Base-by-base conservation (phyloP, 2,329 filamentous ascomycete genomes). In the Fusarium pseudonygamai region DNA sequence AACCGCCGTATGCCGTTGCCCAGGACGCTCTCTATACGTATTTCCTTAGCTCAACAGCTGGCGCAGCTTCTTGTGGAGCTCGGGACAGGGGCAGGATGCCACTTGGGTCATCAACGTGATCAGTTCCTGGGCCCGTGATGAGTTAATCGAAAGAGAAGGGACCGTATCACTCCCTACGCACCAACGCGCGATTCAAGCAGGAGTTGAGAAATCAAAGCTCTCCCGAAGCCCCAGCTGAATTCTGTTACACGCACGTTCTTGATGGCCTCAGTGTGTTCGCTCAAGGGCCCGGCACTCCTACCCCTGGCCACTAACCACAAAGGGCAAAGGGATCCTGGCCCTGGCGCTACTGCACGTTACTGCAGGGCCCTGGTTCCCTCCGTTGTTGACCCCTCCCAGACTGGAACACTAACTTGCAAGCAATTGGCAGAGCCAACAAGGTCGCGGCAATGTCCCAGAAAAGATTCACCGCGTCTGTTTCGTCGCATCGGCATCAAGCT, bases 341-440 rank as follows among this genome's bases (percentile, higher is more conserved):
- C 71, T 66, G 43, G 56, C 67, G 53, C 60, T 66, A 70, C 67
- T 70, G 60, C 66, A 64, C 36, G 61, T 58, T 43, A 58, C 58
- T 71, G 53, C 61, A 68, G 34, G 63, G 53, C 60, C 76, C 64
- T 53, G 63, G 64, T 52, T 64, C 53, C 65, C 64, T 68, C 59
- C 36, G 55, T 65, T 60, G 58, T 57, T 50, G 67, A 68, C 71
- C 68, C 50, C 62, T 68, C 64, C 59, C 47, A 68, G 50, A 77
- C 57, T 60, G 72, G 66, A 50, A 73, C 61, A 68, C 61, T 58
- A 62, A 63, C 58, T 72, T 55, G 58, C 63, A 68, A 49, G 57
- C 42, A 58, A 57, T 43, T 64, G 67, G 64, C 67, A 70, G 67
- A 78, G 61, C 65, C 67, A 78, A 75, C 73, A 70, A 60, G 73